Evolutionary conservation across 768 basidiomycete species (phyloP), one percentile per base, ranked within the genome.

Genomic region (Macrolepiota fuliginosa): DNA sequence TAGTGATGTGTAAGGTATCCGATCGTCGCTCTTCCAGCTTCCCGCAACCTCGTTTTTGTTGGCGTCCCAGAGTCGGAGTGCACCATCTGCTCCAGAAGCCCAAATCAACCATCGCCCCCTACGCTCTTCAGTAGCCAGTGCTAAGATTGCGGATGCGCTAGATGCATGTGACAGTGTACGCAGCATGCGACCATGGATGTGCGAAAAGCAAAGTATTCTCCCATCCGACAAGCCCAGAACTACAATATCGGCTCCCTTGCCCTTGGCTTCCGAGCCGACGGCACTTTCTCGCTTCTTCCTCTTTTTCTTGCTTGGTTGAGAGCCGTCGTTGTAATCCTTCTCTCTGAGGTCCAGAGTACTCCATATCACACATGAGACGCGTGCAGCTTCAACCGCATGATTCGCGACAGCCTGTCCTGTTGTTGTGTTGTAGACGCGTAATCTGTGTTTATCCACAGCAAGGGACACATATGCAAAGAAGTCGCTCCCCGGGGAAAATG

Each of bases 381-480:
- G 80, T 59, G 81, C 81, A 25, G 77, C 76, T 37, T 87, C 83
- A 19, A 88, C 68, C 17, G 79, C 77, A 72, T 86, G 74, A 70
- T 90, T 87, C 3, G 86, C 81, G 22, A 83, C 71, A 35, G 83
- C 79, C 63, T 81, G 79, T 39, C 79, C 81, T n/a, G 83, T 77
- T 7, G 76, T 65, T 9, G 84, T 82, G 69, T 87, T 81, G 70
- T 86, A 88, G 40, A 89, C 77, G 66, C 87, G 85, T 59, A 89
- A 73, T 49, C 87, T 81, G 69, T 90, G 87, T 71, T 88, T 90
- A 79, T 90, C 88, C 55, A 90, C 79, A 2, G 87, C 81, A 24
- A 89, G 79, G 10, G 86, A 86, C 29, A 88, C 71, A 56, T 85
- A 80, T 1, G 83, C 86, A 67, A 89, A 89, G 39, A 83, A 73